Conservation (phyloP, 768 basidiomycete species). For the Sporobolomyces roseus region DNA sequence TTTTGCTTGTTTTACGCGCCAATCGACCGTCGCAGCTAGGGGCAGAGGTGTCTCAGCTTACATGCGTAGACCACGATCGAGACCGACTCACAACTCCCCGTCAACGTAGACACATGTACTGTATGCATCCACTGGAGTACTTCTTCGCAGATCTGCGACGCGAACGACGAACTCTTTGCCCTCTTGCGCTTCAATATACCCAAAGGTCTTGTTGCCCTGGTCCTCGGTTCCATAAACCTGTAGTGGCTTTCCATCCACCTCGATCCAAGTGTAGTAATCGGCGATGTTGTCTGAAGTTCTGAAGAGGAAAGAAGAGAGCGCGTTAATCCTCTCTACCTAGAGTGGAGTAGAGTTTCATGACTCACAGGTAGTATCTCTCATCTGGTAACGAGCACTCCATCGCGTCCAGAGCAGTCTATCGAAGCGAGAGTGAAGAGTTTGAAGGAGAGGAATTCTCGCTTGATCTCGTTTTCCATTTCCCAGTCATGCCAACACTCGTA, state of each 20-base stretch:
- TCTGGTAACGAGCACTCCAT: not conserved
- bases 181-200: not conserved
- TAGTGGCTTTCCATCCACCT: not conserved
- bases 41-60: too few species aligned
- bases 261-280: not conserved
- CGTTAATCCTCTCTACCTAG: too few species aligned
- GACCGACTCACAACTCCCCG: not conserved
- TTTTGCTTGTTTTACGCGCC: too few species aligned
- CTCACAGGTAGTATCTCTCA: conserved; percentile 2
- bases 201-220: not conserved
- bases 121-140: not conserved
- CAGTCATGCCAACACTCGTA: not conserved
- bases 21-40: too few species aligned
- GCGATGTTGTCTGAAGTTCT: too few species aligned
- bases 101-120: not conserved
- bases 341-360: too few species aligned
- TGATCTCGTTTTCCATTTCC: too few species aligned
- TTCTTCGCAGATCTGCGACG: not conserved
- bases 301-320: too few species aligned
- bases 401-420: not conserved
- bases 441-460: not conserved
- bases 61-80: too few species aligned
- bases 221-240: not conserved
- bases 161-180: not conserved
- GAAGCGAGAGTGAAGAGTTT: not conserved